Conservation (phyloP, 2,329 filamentous ascomycete species). For the Trichoderma sp. region DNA sequence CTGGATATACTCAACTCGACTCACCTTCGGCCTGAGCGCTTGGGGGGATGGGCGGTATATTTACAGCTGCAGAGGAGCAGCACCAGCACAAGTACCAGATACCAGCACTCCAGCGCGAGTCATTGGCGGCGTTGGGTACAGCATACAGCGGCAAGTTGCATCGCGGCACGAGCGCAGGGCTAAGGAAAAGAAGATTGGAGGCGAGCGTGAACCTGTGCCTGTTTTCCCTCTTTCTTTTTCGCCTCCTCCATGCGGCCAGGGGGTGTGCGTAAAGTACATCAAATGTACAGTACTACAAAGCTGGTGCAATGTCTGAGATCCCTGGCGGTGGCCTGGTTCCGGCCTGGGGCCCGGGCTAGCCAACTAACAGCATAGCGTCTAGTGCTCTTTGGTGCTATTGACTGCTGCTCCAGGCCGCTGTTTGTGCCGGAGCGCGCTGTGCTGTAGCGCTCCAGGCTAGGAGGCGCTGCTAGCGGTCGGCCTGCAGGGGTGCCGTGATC, state of each 20-base stretch:
- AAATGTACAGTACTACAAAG: too few relatives aligned
- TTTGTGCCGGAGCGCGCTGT: too few relatives aligned
- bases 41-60: conserved; percentile 2
- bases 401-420: too few relatives aligned
- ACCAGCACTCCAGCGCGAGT: neutral
- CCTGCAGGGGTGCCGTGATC: conserved; percentile 11
- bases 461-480: conserved; percentile 11
- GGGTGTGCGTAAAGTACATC: neutral
- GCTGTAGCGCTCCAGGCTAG: too few relatives aligned
- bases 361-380: neutral
- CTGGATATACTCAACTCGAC: too few relatives aligned
- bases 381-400: too few relatives aligned
- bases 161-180: conserved; percentile 2
- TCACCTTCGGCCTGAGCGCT: neutral
- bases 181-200: neutral
- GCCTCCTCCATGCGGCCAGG: neutral
- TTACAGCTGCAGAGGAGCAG: neutral
- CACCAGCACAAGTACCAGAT: neutral
- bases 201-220: neutral
- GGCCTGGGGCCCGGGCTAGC: neutral
- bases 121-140: neutral
- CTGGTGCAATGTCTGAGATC: neutral
- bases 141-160: neutral
- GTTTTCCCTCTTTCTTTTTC: neutral
- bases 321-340: neutral